phyloP scores from a whole-genome alignment of 2,329 filamentous ascomycete genomes.

The Bipolaris gigantea region DNA sequence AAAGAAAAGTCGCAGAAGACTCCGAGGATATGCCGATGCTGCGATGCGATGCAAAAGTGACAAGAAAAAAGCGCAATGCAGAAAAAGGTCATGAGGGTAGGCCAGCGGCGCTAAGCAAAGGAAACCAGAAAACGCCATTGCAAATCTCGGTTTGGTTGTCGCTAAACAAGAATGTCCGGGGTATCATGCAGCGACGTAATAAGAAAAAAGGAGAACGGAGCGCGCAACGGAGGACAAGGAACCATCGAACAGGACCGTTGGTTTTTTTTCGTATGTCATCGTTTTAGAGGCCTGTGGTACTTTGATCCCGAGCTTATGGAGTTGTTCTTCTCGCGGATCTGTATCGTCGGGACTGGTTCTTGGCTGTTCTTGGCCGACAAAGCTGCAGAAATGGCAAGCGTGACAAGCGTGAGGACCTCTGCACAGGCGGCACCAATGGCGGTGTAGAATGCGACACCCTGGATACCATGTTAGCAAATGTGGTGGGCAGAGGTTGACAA shows the following conservation, averaged over 20 bases:
- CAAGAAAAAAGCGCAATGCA: neutral
- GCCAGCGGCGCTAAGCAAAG: neutral
- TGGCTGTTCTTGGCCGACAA: constrained; percentile 29
- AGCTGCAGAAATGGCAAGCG: constrained; percentile 37
- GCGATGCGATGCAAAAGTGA: constrained; percentile 8
- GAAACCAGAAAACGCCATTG: constrained; percentile 9
- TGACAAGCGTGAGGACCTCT: constrained; percentile 37
- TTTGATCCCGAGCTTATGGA: constrained; percentile 27
- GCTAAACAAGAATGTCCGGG: constrained; percentile 25
- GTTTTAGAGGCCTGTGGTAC: constrained; percentile 21
- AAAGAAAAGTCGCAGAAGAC: constrained; percentile 2
- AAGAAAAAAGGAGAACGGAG: constrained; percentile 4
- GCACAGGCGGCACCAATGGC: constrained; percentile 38
- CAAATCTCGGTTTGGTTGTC: constrained; percentile 8
- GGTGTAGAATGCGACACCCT: constrained; percentile 44
- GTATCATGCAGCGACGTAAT: constrained; percentile 32
- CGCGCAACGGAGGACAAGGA: neutral
- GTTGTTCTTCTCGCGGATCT: constrained; percentile 32
- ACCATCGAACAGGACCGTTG: constrained; percentile 1
- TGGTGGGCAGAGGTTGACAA: neutral
- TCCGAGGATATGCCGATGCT: constrained; percentile 4
- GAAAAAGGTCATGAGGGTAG: constrained; percentile 1
- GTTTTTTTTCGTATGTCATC: constrained; percentile 7
- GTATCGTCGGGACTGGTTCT: constrained; percentile 26
- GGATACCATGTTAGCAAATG: constrained; percentile 18